Conservation (phyloP, 257 asterid genomes). For the Linaria vulgaris region DNA sequence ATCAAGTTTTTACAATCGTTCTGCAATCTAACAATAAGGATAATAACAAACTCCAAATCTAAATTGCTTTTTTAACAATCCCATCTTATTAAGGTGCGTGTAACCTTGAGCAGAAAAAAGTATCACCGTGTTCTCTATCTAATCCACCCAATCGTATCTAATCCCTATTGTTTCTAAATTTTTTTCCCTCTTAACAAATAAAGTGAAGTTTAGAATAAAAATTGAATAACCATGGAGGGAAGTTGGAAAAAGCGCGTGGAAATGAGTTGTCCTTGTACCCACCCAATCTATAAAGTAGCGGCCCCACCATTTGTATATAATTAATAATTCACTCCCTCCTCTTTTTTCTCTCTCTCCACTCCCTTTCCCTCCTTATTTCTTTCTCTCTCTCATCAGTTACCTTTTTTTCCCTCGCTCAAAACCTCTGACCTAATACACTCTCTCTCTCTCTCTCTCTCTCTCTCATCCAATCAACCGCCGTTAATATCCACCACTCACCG, state of each 20-base stretch:
- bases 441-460: conserved; percentile 21
- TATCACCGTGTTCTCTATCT: no score
- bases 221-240: conserved; percentile 38
- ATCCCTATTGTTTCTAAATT: no score
- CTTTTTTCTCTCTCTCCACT: conserved; percentile 22
- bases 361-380: conserved; percentile 14
- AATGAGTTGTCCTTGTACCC: background rate
- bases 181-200: background rate
- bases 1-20: no score
- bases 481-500: background rate
- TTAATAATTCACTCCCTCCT: conserved; percentile 41
- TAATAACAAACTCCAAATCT: no score
- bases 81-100: no score
- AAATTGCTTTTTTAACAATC: no score
- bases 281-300: conserved; percentile 13
- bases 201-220: background rate
- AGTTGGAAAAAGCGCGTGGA: conserved; percentile 37
- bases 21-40: no score
- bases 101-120: no score
- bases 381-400: conserved; percentile 7
- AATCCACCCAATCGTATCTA: background rate
- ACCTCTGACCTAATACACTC: conserved; percentile 64
- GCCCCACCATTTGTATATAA: no score
- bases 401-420: conserved; percentile 12
- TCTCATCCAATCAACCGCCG: background rate